Base-by-base conservation (phyloP, 441 rosid genomes). In the Populus hybrid region DNA sequence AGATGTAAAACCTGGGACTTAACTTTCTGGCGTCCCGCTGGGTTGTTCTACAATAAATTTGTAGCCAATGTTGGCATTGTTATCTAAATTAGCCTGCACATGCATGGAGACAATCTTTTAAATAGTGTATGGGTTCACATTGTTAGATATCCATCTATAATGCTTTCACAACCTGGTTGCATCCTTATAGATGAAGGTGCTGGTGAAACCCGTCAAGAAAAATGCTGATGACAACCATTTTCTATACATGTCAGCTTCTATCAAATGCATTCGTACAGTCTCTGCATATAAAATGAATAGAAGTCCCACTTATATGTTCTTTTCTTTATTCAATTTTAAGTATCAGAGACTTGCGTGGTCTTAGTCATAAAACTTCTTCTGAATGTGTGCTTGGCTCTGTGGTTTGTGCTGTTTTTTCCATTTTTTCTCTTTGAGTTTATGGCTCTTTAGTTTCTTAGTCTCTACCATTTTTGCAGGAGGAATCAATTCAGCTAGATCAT, bases 381-480 rank as follows among this genome's bases (percentile, higher is more conserved):
- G 64, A 64, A 71, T 20, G 35, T 61, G 21, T 26, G 31, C 50
- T 45, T 69, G 69, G 67, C 53, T 53, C n/a, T 3, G 6, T 50
- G 42, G 53, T 21, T 2, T 69, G 10, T 16, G 7, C 56, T 50
- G 56, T 50, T 50, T 50, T 45, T 45, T 45, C 56, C 38, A 56
- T 24, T 2, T 28, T 59, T 68, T 29, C 7, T 16, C 7, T 61
- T 72, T 72, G n/a, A 76, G 83, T 69, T 78, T 29, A 61, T 23
- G 50, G 18, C 45, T 50, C 7, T 75, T 26, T 11, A 42, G 26
- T 76, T 73, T 69, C 45, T 71, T 35, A 50, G n/a, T 66, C 20
- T 31, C 12, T 35, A 45, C 69, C 35, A 28, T 68, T 72, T 70
- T 79, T 71, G 68, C 89, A 82, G 84, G 82, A 86, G 87, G 90